Base-by-base conservation (phyloP, 2,329 filamentous ascomycete genomes). In the Trichophyton benhamiae region DNA sequence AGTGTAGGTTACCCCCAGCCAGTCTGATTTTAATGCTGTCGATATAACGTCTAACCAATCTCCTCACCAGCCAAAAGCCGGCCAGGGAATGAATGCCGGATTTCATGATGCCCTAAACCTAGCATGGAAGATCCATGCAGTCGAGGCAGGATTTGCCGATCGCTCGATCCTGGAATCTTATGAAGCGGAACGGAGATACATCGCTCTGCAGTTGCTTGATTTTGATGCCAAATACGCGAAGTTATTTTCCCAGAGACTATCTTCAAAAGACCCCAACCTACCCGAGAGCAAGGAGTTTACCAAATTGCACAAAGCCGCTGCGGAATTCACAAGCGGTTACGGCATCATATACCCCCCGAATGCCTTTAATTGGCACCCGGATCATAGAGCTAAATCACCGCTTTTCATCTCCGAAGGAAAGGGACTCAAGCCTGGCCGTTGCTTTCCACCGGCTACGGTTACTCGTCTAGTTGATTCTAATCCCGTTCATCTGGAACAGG, bases 121-220 rank as follows among this genome's bases (percentile, higher is more conserved):
- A 46, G 91, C 91, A 6, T 97, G 91, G 91, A 97, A 97, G 78
- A 88, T 96, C 59, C 91, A 96, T 71, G 85, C 88, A 41, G 92
- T 96, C 8, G 91, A 96, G 71, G 80, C 82, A 27, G 90, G 90
- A 11, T 89, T 95, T 66, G 89, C 90, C 0, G 77, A 85, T 33
- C 86, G 88, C 63, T 82, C 83, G 2, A 80, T 94, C 17, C 81
- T 97, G 58, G 83, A 85, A 64, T 94, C 91, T 0, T 97, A 96
- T 72, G 89, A 96, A 75, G 80, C 82, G 1, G 91, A 96, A 75
- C 86, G 91, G 62, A 91, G 89, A 71, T 80, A 87, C 61, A 87
- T 95, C 48, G 92, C 92, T 3, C 88, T 96, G 74, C 88, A 83
- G 9, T 82, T 96, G 0, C 80, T 96, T 11, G 80, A 87, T 71